Conservation (phyloP, 2,329 filamentous ascomycete species). For the Penicillium oxalicum region DNA sequence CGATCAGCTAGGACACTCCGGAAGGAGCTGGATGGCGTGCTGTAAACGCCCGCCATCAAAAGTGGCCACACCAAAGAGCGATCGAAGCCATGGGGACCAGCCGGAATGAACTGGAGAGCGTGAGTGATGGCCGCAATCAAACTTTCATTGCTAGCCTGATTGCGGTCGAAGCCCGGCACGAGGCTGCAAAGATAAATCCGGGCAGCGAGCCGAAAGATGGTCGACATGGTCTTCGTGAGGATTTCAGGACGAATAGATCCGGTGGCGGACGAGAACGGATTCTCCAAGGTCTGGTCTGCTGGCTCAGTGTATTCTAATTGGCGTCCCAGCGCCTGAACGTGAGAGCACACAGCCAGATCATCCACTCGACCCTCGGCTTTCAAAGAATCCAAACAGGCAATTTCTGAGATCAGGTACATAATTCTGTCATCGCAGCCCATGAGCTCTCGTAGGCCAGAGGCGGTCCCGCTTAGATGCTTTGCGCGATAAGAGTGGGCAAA, state of each 20-base stretch:
- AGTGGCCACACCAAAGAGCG: too few relatives aligned
- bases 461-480: conserved; percentile 65
- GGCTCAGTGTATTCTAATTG: conserved; percentile 78
- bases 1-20: conserved; percentile 72
- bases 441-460: conserved; percentile 76
- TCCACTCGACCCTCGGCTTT: conserved; percentile 73
- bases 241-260: conserved; percentile 76
- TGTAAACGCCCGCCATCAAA: too few relatives aligned
- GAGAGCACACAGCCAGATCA: conserved; percentile 77
- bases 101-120: conserved; percentile 47
- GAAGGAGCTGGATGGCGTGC: conserved; percentile 63
- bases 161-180: conserved; percentile 77
- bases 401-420: conserved; percentile 98
- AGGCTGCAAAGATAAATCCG: conserved; percentile 96
- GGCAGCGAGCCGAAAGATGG: conserved; percentile 83
- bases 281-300: conserved; percentile 55
- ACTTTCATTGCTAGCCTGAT: conserved; percentile 65
- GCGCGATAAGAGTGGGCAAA: conserved; percentile 95
- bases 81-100: too few relatives aligned
- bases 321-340: conserved; percentile 79
- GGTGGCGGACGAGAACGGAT: conserved; percentile 51
- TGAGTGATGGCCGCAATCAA: conserved; percentile 72
- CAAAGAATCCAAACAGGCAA: conserved; percentile 87
- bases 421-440: conserved; percentile 97
- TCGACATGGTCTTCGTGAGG: conserved; percentile 80